Percentiles rank a stretch among this genome's conserved stretches.
phyloP scores from a whole-genome alignment of 2,329 filamentous ascomycete genomes.

The Cladosporium oxysporum region DNA sequence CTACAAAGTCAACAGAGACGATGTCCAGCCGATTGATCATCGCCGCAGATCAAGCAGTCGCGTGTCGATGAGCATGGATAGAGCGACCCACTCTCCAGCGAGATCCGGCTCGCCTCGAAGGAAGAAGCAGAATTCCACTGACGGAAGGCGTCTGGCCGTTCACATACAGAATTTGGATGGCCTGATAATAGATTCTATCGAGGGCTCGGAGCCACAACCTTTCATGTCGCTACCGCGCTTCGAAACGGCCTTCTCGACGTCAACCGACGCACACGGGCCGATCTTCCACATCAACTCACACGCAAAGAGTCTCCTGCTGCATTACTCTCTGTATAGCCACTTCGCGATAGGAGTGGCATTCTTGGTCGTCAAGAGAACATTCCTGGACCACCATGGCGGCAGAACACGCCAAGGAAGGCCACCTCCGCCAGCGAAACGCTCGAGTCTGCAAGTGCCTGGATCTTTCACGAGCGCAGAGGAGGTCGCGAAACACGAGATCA shows the following conservation, averaged over 20 bases:
- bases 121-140: conserved; percentile 54
- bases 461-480: conserved; percentile 25
- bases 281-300: conserved; percentile 84
- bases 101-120: conserved; percentile 47
- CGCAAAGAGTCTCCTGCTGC: conserved; percentile 74
- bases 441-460: conserved; percentile 29
- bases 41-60: conserved; percentile 74
- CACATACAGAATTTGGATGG: conserved; percentile 83
- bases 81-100: conserved; percentile 37
- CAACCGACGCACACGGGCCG: conserved; percentile 82
- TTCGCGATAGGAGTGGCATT: conserved; percentile 84
- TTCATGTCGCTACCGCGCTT: conserved; percentile 85
- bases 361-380: conserved; percentile 63
- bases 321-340: conserved; percentile 92
- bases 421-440: conserved; percentile 22
- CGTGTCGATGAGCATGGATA: conserved; percentile 53
- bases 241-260: conserved; percentile 81
- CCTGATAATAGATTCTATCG: conserved; percentile 83
- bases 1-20: conserved; percentile 75
- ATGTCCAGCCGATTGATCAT: conserved; percentile 44
- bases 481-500: conserved; percentile 59
- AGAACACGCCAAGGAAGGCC: conserved; percentile 16
- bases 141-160: conserved; percentile 79
- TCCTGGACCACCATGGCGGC: conserved; percentile 33
- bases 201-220: conserved; percentile 80